Conservation (phyloP, 2,329 filamentous ascomycete species). For the Aspergillus versicolor region DNA sequence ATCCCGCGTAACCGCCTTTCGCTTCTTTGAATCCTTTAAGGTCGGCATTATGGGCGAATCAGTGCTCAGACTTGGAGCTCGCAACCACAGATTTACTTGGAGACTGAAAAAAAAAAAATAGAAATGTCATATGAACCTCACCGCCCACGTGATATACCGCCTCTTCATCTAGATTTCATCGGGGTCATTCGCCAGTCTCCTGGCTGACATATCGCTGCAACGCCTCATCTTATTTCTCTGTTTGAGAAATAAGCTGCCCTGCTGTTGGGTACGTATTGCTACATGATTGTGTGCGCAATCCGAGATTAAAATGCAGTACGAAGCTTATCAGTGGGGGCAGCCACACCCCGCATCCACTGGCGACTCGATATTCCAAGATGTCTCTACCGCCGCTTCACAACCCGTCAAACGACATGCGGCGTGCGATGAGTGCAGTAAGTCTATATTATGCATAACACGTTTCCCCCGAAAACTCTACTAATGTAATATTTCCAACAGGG, state of each 20-base stretch:
- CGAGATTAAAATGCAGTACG: constrained; percentile 11
- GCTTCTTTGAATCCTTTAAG: constrained; percentile 55
- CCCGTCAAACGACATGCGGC: constrained; percentile 46
- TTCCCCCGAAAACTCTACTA: not conserved
- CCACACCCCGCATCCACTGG: constrained; percentile 4
- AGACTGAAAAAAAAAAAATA: constrained; percentile 17
- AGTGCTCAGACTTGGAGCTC: not conserved
- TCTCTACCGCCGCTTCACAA: constrained; percentile 17
- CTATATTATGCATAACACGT: not conserved
- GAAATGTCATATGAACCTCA: constrained; percentile 18
- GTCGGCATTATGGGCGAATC: constrained; percentile 30
- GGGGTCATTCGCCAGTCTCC: not conserved
- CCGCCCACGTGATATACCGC: constrained; percentile 41
- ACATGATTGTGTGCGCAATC: not conserved
- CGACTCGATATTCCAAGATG: constrained; percentile 8
- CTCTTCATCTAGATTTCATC: constrained; percentile 22
- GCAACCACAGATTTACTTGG: not conserved
- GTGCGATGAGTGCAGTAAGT: constrained; percentile 51
- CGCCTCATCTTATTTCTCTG: constrained; percentile 9
- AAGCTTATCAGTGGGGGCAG: constrained; percentile 14
- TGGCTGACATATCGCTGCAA: not conserved
- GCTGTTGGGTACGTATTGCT: not conserved
- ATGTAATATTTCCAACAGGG: constrained; percentile 28
- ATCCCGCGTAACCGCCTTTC: constrained; percentile 62
- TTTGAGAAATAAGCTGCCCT: constrained; percentile 9